phyloP scores from a whole-genome alignment of 768 basidiomycete genomes.

The Trametes cubensis region DNA sequence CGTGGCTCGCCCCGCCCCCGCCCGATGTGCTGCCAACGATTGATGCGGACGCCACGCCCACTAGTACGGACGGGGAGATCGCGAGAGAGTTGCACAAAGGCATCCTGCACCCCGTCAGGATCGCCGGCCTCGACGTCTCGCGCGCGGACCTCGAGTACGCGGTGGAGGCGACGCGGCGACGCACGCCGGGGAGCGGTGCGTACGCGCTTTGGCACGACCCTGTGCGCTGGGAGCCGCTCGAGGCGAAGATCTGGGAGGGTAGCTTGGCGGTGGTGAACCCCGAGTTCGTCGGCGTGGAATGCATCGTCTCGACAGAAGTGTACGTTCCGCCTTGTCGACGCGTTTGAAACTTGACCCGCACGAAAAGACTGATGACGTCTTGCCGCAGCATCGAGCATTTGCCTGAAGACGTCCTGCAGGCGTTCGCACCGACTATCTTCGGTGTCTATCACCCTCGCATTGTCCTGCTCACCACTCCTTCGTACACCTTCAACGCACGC shows the following conservation, averaged over 20 bases:
- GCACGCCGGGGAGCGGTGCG: conserved; percentile 17
- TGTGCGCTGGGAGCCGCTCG: conserved; percentile 69
- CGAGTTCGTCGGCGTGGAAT: conserved; percentile 64
- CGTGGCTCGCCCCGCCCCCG: conserved; percentile 56
- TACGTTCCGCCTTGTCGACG: conserved; percentile 40
- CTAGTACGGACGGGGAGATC: background rate
- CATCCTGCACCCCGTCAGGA: conserved; percentile 32
- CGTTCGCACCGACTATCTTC: conserved; percentile 71
- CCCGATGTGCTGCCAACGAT: conserved; percentile 16
- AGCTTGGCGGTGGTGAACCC: conserved; percentile 69
- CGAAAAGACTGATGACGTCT: background rate
- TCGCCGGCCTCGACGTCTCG: conserved; percentile 70
- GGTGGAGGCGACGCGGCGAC: conserved; percentile 48
- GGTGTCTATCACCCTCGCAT: conserved; percentile 76
- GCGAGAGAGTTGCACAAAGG: conserved; percentile 8
- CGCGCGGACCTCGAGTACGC: conserved; percentile 57
- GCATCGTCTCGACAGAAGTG: conserved; percentile 83
- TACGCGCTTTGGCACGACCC: conserved; percentile 13
- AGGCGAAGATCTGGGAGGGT: conserved; percentile 73
- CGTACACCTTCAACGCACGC: conserved; percentile 78
- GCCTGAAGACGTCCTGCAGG: conserved; percentile 54
- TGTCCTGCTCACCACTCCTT: conserved; percentile 83
- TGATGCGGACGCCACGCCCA: conserved; percentile 7
- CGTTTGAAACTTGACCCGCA: too few relatives aligned
- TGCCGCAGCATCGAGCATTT: conserved; percentile 79